Percentiles rank a stretch among this genome's conserved stretches.
phyloP scores from a whole-genome alignment of 371 early-diverging fungal species.

The Lichtheimia ramosa region DNA sequence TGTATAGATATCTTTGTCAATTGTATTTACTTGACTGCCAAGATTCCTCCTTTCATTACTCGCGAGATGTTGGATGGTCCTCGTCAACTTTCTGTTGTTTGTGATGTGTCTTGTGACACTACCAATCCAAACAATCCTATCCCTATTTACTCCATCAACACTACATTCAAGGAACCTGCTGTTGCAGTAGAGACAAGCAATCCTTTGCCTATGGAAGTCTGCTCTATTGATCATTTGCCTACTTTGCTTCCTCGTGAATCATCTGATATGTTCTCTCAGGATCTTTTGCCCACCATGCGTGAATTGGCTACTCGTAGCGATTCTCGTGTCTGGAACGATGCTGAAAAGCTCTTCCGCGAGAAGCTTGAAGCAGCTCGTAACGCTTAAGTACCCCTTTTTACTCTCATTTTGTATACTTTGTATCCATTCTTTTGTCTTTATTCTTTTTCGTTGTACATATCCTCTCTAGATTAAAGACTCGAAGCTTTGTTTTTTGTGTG shows the following conservation, averaged over 20 bases:
- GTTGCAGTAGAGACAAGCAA: conserved; percentile 66
- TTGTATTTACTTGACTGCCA: conserved; percentile 92
- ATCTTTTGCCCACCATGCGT: conserved; percentile 84
- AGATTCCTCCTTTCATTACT: conserved; percentile 94
- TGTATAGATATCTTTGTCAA: conserved; percentile 90
- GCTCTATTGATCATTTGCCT: conserved; percentile 96
- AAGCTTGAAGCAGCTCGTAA: conserved; percentile 61
- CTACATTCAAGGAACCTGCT: conserved; percentile 92
- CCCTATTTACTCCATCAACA: conserved; percentile 88
- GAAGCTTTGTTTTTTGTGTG: too few species aligned
- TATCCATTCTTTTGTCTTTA: background rate
- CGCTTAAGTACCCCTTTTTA: background rate
- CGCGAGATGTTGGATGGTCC: conserved; percentile 69
- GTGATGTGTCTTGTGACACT: conserved; percentile 96
- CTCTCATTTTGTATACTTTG: background rate
- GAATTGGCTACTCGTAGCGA: conserved; percentile 61
- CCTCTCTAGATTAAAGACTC: too few species aligned
- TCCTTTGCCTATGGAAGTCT: conserved; percentile 77
- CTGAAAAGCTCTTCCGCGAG: conserved; percentile 79
- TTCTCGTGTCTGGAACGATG: conserved; percentile 85
- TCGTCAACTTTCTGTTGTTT: conserved; percentile 80
- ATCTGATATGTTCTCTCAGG: conserved; percentile 81
- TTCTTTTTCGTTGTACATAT: too few species aligned
- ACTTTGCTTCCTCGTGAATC: conserved; percentile 93
- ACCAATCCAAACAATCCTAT: conserved; percentile 97